Evolutionary conservation across 345 rosid genomes (phyloP).

Genomic region (Aegle marmelos): DNA sequence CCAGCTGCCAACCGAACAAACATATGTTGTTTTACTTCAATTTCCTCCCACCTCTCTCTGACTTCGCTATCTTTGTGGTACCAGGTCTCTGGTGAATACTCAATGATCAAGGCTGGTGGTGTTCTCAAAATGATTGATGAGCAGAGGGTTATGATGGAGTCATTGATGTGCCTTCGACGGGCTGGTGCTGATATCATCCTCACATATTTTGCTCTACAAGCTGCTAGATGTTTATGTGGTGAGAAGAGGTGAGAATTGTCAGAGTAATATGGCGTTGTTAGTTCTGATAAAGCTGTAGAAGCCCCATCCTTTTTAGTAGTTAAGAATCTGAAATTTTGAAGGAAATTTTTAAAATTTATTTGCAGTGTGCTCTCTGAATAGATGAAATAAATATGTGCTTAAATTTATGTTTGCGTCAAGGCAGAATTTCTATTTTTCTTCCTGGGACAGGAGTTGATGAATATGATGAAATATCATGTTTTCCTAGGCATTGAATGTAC

Average conservation of each 20-base stretch:
- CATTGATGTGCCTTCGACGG: constrained; percentile 75
- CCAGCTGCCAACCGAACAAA: background rate
- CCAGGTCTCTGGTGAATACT: constrained; percentile 88
- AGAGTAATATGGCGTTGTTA: background rate
- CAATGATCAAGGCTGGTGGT: constrained; percentile 92
- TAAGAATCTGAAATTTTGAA: background rate
- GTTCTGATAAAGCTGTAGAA: background rate
- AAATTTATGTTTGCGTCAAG: too few species aligned
- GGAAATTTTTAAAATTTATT: background rate
- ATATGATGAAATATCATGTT: background rate
- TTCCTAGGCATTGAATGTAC: background rate
- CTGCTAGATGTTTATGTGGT: constrained; percentile 71
- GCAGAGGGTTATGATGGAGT: constrained; percentile 92
- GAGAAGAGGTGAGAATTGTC: constrained; percentile 29
- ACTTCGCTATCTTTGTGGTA: background rate
- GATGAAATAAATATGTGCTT: background rate
- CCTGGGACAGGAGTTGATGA: background rate
- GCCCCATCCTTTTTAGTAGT: background rate
- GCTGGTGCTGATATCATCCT: constrained; percentile 88
- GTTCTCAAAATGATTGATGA: constrained; percentile 88
- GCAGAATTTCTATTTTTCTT: background rate
- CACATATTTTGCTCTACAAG: constrained; percentile 87
- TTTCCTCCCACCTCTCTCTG: background rate
- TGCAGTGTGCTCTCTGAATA: background rate
- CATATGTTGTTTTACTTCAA: background rate